Conservation (phyloP, 192 early-diverging fungal genomes). For the Dimargaris cristalligena region DNA sequence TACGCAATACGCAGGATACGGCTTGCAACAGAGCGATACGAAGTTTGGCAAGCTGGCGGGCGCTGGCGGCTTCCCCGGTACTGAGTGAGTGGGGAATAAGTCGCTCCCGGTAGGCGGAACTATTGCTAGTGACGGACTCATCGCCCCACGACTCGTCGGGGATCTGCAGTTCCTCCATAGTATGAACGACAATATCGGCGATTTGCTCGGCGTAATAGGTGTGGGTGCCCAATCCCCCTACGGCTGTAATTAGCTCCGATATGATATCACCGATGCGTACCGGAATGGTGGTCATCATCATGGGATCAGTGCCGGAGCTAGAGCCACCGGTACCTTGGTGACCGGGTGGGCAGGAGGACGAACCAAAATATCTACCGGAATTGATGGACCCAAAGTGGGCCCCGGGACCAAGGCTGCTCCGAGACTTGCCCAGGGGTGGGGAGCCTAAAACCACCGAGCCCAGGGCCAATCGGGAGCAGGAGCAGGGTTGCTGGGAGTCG, state of each 20-base stretch:
- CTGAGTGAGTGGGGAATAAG: neutral
- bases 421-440: constrained; percentile 4
- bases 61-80: neutral
- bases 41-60: constrained; percentile 2
- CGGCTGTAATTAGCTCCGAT: neutral
- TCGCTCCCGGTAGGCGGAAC: neutral
- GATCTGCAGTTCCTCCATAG: constrained; percentile 5
- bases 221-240: constrained; percentile 5
- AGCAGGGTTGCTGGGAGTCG: neutral
- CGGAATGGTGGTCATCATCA: neutral
- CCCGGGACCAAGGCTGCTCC: neutral
- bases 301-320: neutral
- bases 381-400: too few relatives aligned
- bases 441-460: constrained; percentile 6
- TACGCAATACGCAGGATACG: neutral
- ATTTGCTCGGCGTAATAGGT: constrained; percentile 9
- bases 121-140: neutral
- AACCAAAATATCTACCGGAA: too few relatives aligned
- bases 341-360: neutral
- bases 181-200: constrained; percentile 1
- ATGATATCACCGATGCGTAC: constrained; percentile 7
- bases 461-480: neutral
- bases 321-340: neutral
- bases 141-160: neutral
- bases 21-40: constrained; percentile 3